Conservation (phyloP, 768 basidiomycete genomes). For the Clavulina sp. region DNA sequence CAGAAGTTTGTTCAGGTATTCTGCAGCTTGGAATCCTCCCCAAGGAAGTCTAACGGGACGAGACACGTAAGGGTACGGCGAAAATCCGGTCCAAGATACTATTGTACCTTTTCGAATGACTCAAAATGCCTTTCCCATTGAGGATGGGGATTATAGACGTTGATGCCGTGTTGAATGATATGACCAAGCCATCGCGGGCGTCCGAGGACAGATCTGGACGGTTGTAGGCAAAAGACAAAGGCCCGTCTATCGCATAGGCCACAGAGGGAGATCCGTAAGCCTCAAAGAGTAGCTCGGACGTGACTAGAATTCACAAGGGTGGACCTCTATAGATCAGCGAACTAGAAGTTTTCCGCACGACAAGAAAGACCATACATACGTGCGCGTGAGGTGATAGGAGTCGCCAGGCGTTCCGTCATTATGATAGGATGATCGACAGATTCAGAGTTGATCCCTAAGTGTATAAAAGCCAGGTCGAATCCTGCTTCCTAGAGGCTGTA, state of each 20-base stretch:
- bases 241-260: slow-evolving; percentile 72
- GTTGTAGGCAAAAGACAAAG: slow-evolving; percentile 87
- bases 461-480: slow-evolving; percentile 79
- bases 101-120: slow-evolving; percentile 66
- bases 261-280: slow-evolving; percentile 73
- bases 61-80: not conserved
- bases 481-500: slow-evolving; percentile 59
- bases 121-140: slow-evolving; percentile 64
- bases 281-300: slow-evolving; percentile 94
- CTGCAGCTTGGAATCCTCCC: slow-evolving; percentile 80
- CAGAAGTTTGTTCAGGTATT: slow-evolving; percentile 81
- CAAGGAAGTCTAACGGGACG: slow-evolving; percentile 64
- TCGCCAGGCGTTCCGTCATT: slow-evolving; percentile 84
- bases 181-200: slow-evolving; percentile 55
- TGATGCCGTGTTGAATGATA: slow-evolving; percentile 83
- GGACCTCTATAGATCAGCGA: not conserved
- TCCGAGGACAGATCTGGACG: slow-evolving; percentile 26
- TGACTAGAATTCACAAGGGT: slow-evolving; percentile 46
- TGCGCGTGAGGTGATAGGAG: slow-evolving; percentile 74
- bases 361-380: slow-evolving; percentile 31
- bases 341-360: not conserved
- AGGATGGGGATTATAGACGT: slow-evolving; percentile 85
- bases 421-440: slow-evolving; percentile 73
- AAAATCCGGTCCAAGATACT: not conserved
- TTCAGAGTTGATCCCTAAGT: slow-evolving; percentile 63